phyloP scores from a whole-genome alignment of 768 basidiomycete species.

The Fibroporia radiculosa region DNA sequence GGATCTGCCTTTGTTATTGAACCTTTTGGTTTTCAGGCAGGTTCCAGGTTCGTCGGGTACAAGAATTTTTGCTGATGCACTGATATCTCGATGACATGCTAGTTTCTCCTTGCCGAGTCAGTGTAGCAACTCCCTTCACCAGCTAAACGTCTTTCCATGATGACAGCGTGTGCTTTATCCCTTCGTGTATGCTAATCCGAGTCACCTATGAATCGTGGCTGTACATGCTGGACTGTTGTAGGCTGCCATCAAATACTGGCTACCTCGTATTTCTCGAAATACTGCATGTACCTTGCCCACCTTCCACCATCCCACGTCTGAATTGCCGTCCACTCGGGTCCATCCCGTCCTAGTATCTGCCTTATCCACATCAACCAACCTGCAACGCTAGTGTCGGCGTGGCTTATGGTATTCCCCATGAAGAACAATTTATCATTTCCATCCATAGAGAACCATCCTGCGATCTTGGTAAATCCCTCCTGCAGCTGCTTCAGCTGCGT shows the following conservation, averaged over 20 bases:
- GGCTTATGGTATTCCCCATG: slow-evolving; percentile 24
- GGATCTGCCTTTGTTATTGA: neutral
- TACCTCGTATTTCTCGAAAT: slow-evolving; percentile 25
- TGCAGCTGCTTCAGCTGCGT: neutral
- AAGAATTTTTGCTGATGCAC: too few species aligned
- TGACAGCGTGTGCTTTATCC: too few species aligned
- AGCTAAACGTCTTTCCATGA: too few species aligned
- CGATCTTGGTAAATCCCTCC: neutral
- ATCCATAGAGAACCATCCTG: slow-evolving; percentile 11
- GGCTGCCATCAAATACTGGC: slow-evolving; percentile 7
- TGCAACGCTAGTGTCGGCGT: slow-evolving; percentile 29
- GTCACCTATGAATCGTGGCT: too few species aligned
- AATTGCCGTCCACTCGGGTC: slow-evolving; percentile 26
- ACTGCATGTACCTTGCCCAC: slow-evolving; percentile 28
- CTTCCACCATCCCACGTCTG: slow-evolving; percentile 29
- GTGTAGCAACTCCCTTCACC: too few species aligned
- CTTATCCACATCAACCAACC: slow-evolving; percentile 29
- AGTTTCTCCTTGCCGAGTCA: too few species aligned
- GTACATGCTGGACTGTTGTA: too few species aligned
- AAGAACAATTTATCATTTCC: slow-evolving; percentile 23
- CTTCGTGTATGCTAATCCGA: too few species aligned
- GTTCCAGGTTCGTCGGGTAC: too few species aligned
- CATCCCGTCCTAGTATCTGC: slow-evolving; percentile 18
- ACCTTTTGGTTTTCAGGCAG: too few species aligned
- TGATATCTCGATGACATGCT: too few species aligned